Base-by-base conservation (phyloP, 345 rosid species). In the Melastoma malabathricum region DNA sequence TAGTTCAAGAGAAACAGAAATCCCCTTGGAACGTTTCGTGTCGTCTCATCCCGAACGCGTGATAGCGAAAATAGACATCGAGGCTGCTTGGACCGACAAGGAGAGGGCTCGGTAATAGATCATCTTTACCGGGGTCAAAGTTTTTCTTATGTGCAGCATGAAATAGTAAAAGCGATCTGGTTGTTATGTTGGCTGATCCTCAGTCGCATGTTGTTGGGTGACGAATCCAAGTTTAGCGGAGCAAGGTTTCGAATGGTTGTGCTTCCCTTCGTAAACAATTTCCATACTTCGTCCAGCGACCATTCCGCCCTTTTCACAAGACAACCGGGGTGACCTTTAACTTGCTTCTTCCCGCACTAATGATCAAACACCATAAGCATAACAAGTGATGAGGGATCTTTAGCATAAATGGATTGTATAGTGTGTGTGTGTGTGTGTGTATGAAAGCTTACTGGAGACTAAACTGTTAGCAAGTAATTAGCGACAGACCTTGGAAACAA, bases 331-430 rank as follows among this genome's bases (percentile, higher is more conserved):
- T 84, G 80, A 1, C 96, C 98, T 78, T 90, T 90, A 16, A 86
- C 98, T 70, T 86, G 98, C 63, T 90, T 90, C 49, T 86, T 96
- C 52, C 98, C 98, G 22, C 86, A 90, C 55, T 90, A 86, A 43
- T 70, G 41, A 8, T 34, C 41, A 34, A 34, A 34, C 12, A 7
- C 10, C 41, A 8, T 9, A 34, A 34, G 41, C 41, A 10, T 14
- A 39, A 1, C 4, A 7, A 20, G 14, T 17, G n/a, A 18, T 13
- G 14, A 6, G 5, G 62, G 22, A 38, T 43, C 70, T 50, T 2
- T 18, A n/a, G 25, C 7, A 20, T 38, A 5, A 1, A 20, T 10
- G 27, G 17, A 8, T 25, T 4, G 9, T 29, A 29, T 10, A 29
- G 38, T 5, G 38, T 5, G 38, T 5, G 1, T 25, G 54, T 17